Base-by-base conservation (phyloP, 2,329 filamentous ascomycete genomes). In the Hymenoscyphus scutula region DNA sequence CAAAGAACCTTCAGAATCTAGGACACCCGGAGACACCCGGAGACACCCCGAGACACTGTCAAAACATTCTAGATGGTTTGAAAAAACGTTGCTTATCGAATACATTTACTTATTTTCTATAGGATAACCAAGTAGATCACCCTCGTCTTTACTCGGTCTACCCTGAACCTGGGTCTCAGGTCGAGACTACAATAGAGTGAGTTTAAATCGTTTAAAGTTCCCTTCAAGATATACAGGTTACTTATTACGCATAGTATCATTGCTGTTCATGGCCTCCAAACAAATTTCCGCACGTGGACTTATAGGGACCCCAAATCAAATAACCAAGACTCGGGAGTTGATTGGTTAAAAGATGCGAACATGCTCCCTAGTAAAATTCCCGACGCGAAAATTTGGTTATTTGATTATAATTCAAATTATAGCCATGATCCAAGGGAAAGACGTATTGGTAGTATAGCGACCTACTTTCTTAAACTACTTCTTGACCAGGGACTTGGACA, bases 261-360 rank as follows among this genome's bases (percentile, higher is more conserved):
- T 23, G 41, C 41, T n/a, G 41, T 48, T 23, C 41, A 48, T 23
- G 41, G 41, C 19, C 15, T 48, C 19, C 17, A 48, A 65, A 59
- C 65, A 62, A 59, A 57, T 60, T 55, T 61, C 59, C 34, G 64
- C 60, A 53, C 61, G 64, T 30, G 29, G 29, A 30, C 29, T 30
- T 30, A 34, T 64, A 67, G 51, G 63, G 64, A 59, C 56, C 11
- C 17, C 11, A 48, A n/a, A 48, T 48, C 41, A 48, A 48, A 48
- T 17, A 48, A 48, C 41, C 41, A 48, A 48, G 41, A 23, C 19
- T 23, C 17, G 5, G 41, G 41, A 48, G 15, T 48, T 48, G 15
- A 48, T 15, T 59, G 19, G 17, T n/a, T 53, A 30, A 55, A 34
- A 48, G 45, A 32, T 38, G 29, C 23, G 25, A 11, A 48, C 23